phyloP scores from a whole-genome alignment of 2,329 filamentous ascomycete species.

The Penicillium psychrosexuale region DNA sequence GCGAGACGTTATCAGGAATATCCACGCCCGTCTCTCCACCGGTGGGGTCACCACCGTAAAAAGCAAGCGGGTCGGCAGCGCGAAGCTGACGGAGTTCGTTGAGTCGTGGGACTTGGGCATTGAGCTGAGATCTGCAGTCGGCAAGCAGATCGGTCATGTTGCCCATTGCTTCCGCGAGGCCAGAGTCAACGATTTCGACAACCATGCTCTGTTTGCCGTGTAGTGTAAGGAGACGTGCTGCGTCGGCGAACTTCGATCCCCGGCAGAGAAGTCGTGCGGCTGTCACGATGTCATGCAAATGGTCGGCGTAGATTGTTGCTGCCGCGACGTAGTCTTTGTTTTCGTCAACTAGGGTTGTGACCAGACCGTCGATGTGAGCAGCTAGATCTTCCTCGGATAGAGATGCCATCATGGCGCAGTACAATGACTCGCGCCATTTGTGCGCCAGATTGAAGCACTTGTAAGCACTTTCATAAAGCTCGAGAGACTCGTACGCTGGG shows the following conservation, averaged over 20 bases:
- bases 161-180: constrained; percentile 75
- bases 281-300: constrained; percentile 67
- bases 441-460: constrained; percentile 80
- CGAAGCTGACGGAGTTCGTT: constrained; percentile 78
- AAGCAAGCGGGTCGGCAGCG: constrained; percentile 77
- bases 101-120: constrained; percentile 81
- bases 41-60: constrained; percentile 74
- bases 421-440: constrained; percentile 88
- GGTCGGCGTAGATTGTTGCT: constrained; percentile 75
- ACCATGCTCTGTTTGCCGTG: constrained; percentile 63
- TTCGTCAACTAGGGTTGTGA: constrained; percentile 71
- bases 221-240: constrained; percentile 71
- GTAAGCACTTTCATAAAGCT: constrained; percentile 69
- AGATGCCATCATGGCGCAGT: constrained; percentile 68
- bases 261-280: constrained; percentile 80
- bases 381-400: constrained; percentile 59
- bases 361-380: constrained; percentile 69
- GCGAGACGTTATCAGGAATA: constrained; percentile 85
- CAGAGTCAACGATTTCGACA: constrained; percentile 66
- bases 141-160: constrained; percentile 86
- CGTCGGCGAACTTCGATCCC: constrained; percentile 82
- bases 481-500: constrained; percentile 76
- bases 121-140: constrained; percentile 83
- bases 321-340: constrained; percentile 79
- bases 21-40: constrained; percentile 58